Base-by-base conservation (phyloP, 352 stramenopile genomes). In the Phytophthora foliorum region DNA sequence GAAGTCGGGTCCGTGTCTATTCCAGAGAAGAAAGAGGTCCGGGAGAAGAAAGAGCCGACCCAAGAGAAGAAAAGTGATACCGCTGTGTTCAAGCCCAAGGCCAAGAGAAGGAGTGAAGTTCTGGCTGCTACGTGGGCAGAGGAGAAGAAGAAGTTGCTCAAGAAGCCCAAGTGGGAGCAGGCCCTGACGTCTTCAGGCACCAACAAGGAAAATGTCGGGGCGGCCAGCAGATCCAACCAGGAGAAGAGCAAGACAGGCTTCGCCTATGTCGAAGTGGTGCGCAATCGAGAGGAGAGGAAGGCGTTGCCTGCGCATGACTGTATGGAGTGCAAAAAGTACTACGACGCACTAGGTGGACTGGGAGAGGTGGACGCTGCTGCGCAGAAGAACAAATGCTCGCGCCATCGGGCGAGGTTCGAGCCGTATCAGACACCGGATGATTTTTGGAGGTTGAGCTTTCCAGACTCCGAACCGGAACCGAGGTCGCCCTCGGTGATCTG, bases 361-460 rank as follows among this genome's bases (percentile, higher is more conserved):
- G 69, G 86, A 14, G 48, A 77, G 7, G 66, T 62, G 9, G 73
- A 75, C 11, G 68, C 84, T 34, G 59, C 74, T 27, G 60, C 67
- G 22, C 77, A 88, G 19, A 88, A 87, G 63, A 63, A 72, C 57
- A 79, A 74, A 34, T 95, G 88, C 58, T 95, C 88, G 29, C 84
- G 88, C 8, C 88, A 95, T 66, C 88, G 88, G 14, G 88, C 88
- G 8, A 74, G 81, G 49, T 91, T 84, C 32, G 74, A 92, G 50
- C 86, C 82, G 22, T 91, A 91, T 63, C 71, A 92, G 41, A 95
- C 88, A n/a, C 88, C 88, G 7, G 86, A 95, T 52, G 88, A 93
- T 60, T 95, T 95, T 57, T 95, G 88, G 88, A 77, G 86, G 22
- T 67, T 95, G 17, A 95, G 81, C 55, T 95, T 95, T 66, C 86